These are phyloP conservation scores for Zasmidium angulare DNA, from an alignment of 2,329 filamentous ascomycete species.

Conservation along the genomic window DNA sequence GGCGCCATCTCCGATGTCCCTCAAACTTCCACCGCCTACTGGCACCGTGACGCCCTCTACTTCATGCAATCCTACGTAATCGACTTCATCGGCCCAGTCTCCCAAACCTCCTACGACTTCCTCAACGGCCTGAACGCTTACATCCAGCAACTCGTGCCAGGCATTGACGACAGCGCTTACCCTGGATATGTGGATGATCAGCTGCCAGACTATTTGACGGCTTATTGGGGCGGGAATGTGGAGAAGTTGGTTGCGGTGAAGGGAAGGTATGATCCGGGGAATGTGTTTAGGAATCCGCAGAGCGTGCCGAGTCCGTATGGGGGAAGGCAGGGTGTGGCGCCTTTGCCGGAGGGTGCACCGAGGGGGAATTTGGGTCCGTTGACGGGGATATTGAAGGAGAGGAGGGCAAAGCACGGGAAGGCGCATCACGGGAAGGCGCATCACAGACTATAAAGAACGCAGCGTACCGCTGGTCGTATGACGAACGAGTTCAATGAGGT, in stretches of 20 bases:
- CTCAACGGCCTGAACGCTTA: constrained; percentile 16
- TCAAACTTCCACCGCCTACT: constrained; percentile 21
- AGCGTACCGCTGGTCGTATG: no score
- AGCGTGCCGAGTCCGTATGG: constrained; percentile 13
- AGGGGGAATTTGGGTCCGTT: neutral
- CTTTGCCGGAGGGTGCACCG: neutral
- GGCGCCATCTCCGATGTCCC: constrained; percentile 20
- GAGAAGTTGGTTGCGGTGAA: constrained; percentile 31
- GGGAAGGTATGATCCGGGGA: constrained; percentile 33
- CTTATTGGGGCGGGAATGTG: constrained; percentile 34
- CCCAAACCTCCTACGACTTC: constrained; percentile 11
- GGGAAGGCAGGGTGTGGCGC: neutral
- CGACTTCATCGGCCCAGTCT: constrained; percentile 8
- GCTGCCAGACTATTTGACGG: constrained; percentile 31
- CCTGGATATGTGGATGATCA: constrained; percentile 29
- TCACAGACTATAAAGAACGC: no score
- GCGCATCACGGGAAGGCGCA: no score
- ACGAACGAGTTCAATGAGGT: no score
- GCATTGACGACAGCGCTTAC: constrained; percentile 21
- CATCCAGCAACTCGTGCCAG: constrained; percentile 9
- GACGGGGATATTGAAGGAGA: neutral
- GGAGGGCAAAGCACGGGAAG: no score
- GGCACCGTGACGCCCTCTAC: constrained; percentile 23
- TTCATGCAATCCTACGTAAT: constrained; percentile 22
- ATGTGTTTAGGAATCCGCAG: constrained; percentile 28